A percentile compares a stretch with the other conserved stretches of the same genome.
Conservation (phyloP, 2,329 filamentous ascomycete species). For the Fonsecaea multimorphosa region DNA sequence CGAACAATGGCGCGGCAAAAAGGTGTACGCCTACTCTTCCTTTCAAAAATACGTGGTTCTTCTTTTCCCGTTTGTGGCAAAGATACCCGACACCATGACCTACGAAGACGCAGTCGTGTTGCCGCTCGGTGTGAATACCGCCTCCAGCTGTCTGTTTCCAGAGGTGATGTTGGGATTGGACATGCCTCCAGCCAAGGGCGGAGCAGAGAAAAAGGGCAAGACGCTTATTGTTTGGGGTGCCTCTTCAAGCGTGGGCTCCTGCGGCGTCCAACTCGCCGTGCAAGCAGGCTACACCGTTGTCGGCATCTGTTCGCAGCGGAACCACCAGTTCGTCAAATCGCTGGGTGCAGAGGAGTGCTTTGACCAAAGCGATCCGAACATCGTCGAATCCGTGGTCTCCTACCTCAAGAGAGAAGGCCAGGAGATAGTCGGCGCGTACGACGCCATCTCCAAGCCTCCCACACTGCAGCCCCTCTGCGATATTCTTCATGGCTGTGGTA, state of each 20-base stretch:
- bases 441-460: constrained; percentile 7
- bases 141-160: constrained; percentile 44
- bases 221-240: constrained; percentile 51
- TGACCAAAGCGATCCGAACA: constrained; percentile 46
- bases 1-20: constrained; percentile 22
- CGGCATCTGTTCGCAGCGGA: constrained; percentile 44
- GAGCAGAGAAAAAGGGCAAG: constrained; percentile 14
- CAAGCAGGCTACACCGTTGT: constrained; percentile 48
- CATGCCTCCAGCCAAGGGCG: constrained; percentile 32
- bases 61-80: constrained; percentile 33
- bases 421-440: constrained; percentile 14
- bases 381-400: constrained; percentile 6
- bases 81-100: constrained; percentile 44
- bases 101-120: constrained; percentile 46
- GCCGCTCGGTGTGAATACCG: constrained; percentile 46
- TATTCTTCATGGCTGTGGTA: background rate
- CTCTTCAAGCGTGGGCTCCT: constrained; percentile 51
- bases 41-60: constrained; percentile 43
- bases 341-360: constrained; percentile 49
- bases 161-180: constrained; percentile 36
- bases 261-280: constrained; percentile 50
- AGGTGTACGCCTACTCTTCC: constrained; percentile 45
- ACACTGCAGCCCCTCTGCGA: constrained; percentile 7
- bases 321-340: constrained; percentile 41
- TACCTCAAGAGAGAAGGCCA: background rate